Percentiles rank a stretch among this genome's conserved stretches.
phyloP scores from a whole-genome alignment of 768 basidiomycete species.

The Boletellus ananiceps region DNA sequence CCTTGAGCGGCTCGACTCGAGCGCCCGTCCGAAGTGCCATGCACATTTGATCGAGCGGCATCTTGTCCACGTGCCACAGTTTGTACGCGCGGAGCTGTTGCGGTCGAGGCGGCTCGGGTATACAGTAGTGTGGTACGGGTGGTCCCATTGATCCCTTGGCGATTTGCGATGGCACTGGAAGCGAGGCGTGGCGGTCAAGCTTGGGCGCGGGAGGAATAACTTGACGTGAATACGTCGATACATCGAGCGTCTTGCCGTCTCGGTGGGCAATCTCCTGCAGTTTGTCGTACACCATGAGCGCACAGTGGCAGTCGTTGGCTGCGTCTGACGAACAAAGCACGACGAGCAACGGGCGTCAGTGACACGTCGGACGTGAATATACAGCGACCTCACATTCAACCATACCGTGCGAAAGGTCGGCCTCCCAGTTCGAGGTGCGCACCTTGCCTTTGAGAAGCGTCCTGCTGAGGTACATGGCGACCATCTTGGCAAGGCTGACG shows the following conservation, averaged over 20 bases:
- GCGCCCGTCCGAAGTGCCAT: constrained; percentile 29
- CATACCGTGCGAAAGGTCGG: constrained; percentile 34
- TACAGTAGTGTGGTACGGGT: constrained; percentile 21
- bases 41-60: constrained; percentile 38
- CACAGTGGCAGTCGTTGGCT: constrained; percentile 49
- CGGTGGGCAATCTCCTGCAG: constrained; percentile 32
- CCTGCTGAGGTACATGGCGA: constrained; percentile 37
- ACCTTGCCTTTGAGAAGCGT: constrained; percentile 42
- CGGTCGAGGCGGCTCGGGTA: constrained; percentile 27
- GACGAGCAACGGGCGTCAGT: background rate
- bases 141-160: background rate
- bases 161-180: background rate
- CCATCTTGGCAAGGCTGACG: constrained; percentile 42
- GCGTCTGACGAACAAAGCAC: constrained; percentile 34
- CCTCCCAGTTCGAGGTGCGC: constrained; percentile 47
- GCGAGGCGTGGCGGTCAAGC: background rate
- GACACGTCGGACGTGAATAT: background rate
- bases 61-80: constrained; percentile 37
- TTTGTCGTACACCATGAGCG: constrained; percentile 39
- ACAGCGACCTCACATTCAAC: constrained; percentile 32
- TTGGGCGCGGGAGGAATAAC: constrained; percentile 17
- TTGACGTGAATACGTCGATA: constrained; percentile 24
- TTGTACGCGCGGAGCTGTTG: constrained; percentile 43
- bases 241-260: constrained; percentile 15
- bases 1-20: constrained; percentile 38